Percentiles rank a stretch among this genome's conserved stretches.
Conservation (phyloP, 2,329 filamentous ascomycete genomes). For the Aureobasidium uvarum region DNA sequence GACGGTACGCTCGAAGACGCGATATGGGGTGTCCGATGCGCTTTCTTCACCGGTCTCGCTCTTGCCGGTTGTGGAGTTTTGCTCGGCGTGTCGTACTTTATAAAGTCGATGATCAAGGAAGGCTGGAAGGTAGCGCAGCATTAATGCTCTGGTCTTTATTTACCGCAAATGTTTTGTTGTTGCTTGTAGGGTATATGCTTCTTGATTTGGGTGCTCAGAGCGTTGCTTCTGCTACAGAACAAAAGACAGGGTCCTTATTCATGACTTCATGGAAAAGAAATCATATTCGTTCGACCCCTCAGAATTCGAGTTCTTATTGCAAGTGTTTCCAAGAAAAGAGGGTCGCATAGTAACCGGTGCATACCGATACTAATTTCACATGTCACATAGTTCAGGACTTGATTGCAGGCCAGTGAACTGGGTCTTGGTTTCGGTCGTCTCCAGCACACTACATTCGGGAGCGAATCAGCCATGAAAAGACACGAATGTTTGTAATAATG, state of each 20-base stretch:
- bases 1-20: conserved; percentile 24
- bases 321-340: not conserved
- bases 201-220: not conserved
- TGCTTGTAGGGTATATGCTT: not conserved
- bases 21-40: conserved; percentile 31
- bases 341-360: not conserved
- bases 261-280: not conserved
- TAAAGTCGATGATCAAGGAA: conserved; percentile 28
- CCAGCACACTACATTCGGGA: not conserved
- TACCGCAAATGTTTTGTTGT: not conserved
- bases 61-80: conserved; percentile 31
- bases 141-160: not conserved
- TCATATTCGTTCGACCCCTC: not conserved
- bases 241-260: not conserved
- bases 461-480: not conserved
- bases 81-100: conserved; percentile 31
- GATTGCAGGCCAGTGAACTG: not conserved
- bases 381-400: not conserved
- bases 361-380: too few relatives aligned
- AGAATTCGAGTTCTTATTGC: not conserved
- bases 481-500: not conserved
- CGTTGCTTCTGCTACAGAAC: not conserved
- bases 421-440: not conserved
- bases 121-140: conserved; percentile 27
- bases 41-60: conserved; percentile 33